Conservation (phyloP, 1,284 basidiomycete species). For the Melanopsichium pennsylvanicum region DNA sequence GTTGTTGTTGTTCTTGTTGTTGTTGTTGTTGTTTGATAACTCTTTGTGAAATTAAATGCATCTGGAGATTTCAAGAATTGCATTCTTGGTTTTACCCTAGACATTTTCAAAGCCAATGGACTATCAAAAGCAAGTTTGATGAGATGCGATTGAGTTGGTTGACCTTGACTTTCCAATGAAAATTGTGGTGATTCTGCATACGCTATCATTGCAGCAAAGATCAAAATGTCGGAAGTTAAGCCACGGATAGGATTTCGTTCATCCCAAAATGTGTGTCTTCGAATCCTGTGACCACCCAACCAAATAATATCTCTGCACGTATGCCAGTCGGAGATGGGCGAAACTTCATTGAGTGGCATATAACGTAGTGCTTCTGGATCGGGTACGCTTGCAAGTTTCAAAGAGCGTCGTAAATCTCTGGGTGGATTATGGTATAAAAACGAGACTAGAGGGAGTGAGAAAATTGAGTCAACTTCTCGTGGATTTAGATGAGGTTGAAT, state of each 20-base stretch:
- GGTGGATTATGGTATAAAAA: slow-evolving; percentile 57
- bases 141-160: slow-evolving; percentile 47
- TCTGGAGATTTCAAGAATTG: slow-evolving; percentile 38
- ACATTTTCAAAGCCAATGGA: slow-evolving; percentile 44
- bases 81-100: slow-evolving; percentile 59
- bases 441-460: slow-evolving; percentile 54
- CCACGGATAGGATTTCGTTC: slow-evolving; percentile 59
- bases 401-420: slow-evolving; percentile 9
- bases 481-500: slow-evolving; percentile 53
- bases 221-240: slow-evolving; percentile 58
- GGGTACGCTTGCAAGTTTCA: slow-evolving; percentile 31
- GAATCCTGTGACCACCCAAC: slow-evolving; percentile 44
- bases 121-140: slow-evolving; percentile 55
- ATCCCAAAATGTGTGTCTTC: slow-evolving; percentile 62
- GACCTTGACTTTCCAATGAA: slow-evolving; percentile 14
- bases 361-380: slow-evolving; percentile 31
- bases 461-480: slow-evolving; percentile 52
- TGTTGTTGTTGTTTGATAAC: slow-evolving; percentile 7
- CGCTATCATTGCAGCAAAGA: slow-evolving; percentile 53
- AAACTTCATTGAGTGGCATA: slow-evolving; percentile 48
- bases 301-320: slow-evolving; percentile 58
- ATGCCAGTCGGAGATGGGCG: slow-evolving; percentile 60
- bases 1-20: too few species aligned
- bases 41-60: slow-evolving; percentile 17
- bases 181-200: slow-evolving; percentile 40